These are phyloP conservation scores for Crassisporium funariophilum DNA, from an alignment of 768 basidiomycete species.

Conservation along the genomic window DNA sequence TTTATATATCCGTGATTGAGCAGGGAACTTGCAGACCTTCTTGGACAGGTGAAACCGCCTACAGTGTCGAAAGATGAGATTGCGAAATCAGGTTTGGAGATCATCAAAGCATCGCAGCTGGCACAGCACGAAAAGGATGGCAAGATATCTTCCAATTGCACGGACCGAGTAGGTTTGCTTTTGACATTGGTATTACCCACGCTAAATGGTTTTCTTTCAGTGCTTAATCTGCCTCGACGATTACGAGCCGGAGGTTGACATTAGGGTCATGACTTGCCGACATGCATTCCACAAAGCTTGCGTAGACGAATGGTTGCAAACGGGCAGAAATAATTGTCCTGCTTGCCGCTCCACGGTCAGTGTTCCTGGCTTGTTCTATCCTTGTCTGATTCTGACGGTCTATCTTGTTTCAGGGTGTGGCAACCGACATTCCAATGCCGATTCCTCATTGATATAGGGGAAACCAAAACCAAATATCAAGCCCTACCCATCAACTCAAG, in stretches of 20 bases:
- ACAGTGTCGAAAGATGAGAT: constrained; percentile 86
- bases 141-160: constrained; percentile 73
- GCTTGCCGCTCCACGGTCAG: constrained; percentile 81
- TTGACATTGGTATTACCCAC: too few relatives aligned
- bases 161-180: constrained; percentile 62
- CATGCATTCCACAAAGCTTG: constrained; percentile 91
- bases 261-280: constrained; percentile 79
- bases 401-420: constrained; percentile 30
- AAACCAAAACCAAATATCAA: too few relatives aligned
- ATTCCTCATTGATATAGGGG: too few relatives aligned
- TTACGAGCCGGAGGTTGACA: constrained; percentile 74
- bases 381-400: not conserved
- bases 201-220: constrained; percentile 45
- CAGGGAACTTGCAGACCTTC: constrained; percentile 81
- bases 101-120: constrained; percentile 63
- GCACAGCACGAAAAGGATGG: constrained; percentile 58
- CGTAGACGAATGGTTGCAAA: constrained; percentile 87
- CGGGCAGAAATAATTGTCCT: constrained; percentile 88
- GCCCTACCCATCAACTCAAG: too few relatives aligned
- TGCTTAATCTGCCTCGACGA: constrained; percentile 89
- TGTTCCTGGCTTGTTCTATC: constrained; percentile 2
- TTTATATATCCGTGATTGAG: not conserved
- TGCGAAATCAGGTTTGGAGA: constrained; percentile 77
- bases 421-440: constrained; percentile 23
- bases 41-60: constrained; percentile 82